These are phyloP conservation scores for Populus deltoides DNA, from an alignment of 345 rosid genomes.

Conservation along the genomic window DNA sequence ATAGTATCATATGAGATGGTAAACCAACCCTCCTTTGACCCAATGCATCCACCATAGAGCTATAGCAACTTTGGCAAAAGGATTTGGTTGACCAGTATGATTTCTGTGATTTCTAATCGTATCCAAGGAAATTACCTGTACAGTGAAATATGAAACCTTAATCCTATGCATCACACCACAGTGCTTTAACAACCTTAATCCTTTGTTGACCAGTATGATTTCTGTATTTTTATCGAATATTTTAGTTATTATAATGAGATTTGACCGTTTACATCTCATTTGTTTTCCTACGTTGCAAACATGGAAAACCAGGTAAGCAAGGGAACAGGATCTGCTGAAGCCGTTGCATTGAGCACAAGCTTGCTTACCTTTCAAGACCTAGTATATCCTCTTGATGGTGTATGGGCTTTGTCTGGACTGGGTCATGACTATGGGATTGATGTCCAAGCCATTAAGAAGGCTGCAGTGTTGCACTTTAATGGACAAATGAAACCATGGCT, in stretches of 20 bases:
- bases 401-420: constrained; percentile 27
- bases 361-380: constrained; percentile 30
- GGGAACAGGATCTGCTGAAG: constrained; percentile 46
- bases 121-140: neutral
- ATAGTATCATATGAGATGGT: neutral
- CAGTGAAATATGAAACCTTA: neutral
- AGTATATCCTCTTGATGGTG: constrained; percentile 21
- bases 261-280: neutral
- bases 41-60: neutral
- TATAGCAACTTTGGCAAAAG: neutral
- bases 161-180: neutral
- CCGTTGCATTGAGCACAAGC: constrained; percentile 24
- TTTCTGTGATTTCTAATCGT: neutral
- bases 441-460: constrained; percentile 19
- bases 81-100: neutral
- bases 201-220: neutral
- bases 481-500: constrained; percentile 40
- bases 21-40: neutral
- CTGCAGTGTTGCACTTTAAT: constrained; percentile 32
- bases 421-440: constrained; percentile 28
- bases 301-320: constrained; percentile 41
- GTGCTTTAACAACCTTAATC: neutral
- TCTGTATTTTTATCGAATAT: neutral
- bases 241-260: neutral
- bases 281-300: constrained; percentile 2